Evolutionary conservation across 306 rosid species (phyloP).

Genomic region (Fragaria vesca): DNA sequence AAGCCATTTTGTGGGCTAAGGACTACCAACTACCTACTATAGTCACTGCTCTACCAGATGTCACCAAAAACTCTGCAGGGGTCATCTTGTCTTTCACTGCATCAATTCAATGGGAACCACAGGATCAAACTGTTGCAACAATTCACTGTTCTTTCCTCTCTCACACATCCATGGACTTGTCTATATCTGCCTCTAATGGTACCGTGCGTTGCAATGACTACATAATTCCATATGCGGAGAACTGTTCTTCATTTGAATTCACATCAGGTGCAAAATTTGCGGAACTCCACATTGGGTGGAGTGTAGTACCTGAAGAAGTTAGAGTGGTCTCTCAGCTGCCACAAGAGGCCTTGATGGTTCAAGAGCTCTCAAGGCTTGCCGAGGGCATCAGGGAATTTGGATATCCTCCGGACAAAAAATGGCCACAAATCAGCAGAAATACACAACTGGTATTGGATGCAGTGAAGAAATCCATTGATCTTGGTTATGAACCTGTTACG

Average conservation of each 20-base stretch:
- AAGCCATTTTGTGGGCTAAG: constrained; percentile 73
- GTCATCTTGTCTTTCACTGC: constrained; percentile 62
- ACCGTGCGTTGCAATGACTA: constrained; percentile 54
- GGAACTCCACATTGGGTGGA: constrained; percentile 68
- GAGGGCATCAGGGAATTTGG: constrained; percentile 37
- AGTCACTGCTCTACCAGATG: constrained; percentile 54
- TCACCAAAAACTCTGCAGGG: constrained; percentile 42
- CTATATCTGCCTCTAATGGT: constrained; percentile 54
- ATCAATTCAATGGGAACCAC: constrained; percentile 57
- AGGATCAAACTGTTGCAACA: constrained; percentile 41
- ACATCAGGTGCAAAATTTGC: constrained; percentile 52
- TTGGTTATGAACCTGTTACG: constrained; percentile 48
- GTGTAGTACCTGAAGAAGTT: constrained; percentile 48
- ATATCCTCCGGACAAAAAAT: constrained; percentile 41
- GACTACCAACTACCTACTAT: constrained; percentile 53
- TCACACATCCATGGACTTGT: constrained; percentile 59
- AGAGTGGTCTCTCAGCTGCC: constrained; percentile 48
- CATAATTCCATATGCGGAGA: constrained; percentile 59
- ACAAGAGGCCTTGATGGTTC: constrained; percentile 78
- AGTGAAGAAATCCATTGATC: constrained; percentile 60
- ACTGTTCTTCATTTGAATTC: constrained; percentile 50
- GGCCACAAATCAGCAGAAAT: constrained; percentile 67
- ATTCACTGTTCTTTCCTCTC: constrained; percentile 71
- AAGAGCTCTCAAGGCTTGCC: constrained; percentile 54
- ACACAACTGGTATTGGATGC: constrained; percentile 72